Percentiles rank a stretch among this genome's conserved stretches.
These are phyloP conservation scores for Magnolia changhungtana DNA, from an alignment of 164 flowering plant genomes.

Conservation along the genomic window DNA sequence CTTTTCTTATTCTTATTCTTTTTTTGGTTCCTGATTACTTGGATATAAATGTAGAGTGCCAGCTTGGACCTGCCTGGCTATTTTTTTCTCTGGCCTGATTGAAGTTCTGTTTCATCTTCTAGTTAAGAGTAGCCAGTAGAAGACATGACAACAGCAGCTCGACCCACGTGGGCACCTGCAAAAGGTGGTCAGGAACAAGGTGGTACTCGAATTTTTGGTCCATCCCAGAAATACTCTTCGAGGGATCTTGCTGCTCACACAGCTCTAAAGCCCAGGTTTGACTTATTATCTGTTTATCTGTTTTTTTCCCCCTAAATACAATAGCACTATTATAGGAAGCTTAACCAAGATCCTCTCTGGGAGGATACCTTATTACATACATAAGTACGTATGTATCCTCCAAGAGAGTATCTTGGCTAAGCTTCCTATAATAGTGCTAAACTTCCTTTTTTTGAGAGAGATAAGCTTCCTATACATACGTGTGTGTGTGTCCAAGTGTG, in stretches of 20 bases:
- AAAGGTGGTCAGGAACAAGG: conserved; percentile 98
- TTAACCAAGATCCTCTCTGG: not conserved
- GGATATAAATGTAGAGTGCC: not conserved
- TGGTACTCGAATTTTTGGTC: conserved; percentile 89
- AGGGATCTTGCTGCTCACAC: conserved; percentile 93
- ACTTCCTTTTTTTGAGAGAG: too few species aligned
- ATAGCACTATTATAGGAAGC: not conserved
- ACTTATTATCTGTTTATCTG: not conserved
- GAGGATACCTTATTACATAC: too few species aligned
- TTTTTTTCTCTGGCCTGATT: not conserved
- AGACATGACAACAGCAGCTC: conserved; percentile 88
- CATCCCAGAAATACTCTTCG: conserved; percentile 95
- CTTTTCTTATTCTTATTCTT: not conserved
- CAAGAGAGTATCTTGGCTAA: too few species aligned
- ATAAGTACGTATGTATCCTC: too few species aligned
- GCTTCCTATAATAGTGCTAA: too few species aligned
- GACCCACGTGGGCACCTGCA: conserved; percentile 99
- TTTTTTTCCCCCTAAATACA: not conserved
- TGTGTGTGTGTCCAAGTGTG: too few species aligned
- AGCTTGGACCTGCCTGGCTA: not conserved
- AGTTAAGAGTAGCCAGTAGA: conserved; percentile 10
- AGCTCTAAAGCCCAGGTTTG: conserved; percentile 71
- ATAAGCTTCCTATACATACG: too few species aligned
- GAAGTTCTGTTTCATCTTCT: not conserved
- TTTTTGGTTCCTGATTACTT: not conserved